Percentiles rank a stretch among this genome's conserved stretches.
phyloP scores from a whole-genome alignment of 2,329 filamentous ascomycete genomes.

The Cyphellophora europaea region DNA sequence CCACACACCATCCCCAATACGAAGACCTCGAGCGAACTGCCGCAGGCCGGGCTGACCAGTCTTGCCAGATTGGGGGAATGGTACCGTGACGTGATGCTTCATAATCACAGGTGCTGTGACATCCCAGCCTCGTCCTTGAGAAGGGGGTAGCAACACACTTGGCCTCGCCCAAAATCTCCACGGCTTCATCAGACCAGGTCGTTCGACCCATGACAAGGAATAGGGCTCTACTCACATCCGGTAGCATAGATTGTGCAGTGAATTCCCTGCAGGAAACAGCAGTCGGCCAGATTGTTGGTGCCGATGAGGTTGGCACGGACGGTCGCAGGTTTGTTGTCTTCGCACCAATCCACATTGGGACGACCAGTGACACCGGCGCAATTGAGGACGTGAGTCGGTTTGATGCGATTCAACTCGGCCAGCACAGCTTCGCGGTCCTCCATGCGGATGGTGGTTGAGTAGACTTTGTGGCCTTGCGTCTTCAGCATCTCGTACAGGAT shows the following conservation, averaged over 20 bases:
- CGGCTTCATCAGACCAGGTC: too few species aligned
- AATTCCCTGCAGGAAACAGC: slow-evolving; percentile 48
- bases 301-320: slow-evolving; percentile 60
- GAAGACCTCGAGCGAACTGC: too few species aligned
- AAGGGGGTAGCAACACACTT: too few species aligned
- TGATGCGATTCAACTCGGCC: slow-evolving; percentile 45
- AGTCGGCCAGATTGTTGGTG: slow-evolving; percentile 53
- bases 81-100: too few species aligned
- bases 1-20: too few species aligned
- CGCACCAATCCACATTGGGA: slow-evolving; percentile 63
- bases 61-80: too few species aligned
- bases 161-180: too few species aligned
- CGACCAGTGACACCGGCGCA: slow-evolving; percentile 57
- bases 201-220: too few species aligned
- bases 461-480: slow-evolving; percentile 51
- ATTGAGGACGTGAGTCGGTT: slow-evolving; percentile 59
- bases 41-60: too few species aligned
- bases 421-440: slow-evolving; percentile 28
- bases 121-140: too few species aligned
- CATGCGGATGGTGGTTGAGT: slow-evolving; percentile 55
- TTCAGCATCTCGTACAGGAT: slow-evolving; percentile 52
- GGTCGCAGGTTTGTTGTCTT: slow-evolving; percentile 59
- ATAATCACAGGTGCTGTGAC: too few species aligned
- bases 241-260: slow-evolving; percentile 60
- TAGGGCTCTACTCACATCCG: slow-evolving; percentile 43